Conservation (phyloP, 768 basidiomycete genomes). For the Lyophyllum atratum region DNA sequence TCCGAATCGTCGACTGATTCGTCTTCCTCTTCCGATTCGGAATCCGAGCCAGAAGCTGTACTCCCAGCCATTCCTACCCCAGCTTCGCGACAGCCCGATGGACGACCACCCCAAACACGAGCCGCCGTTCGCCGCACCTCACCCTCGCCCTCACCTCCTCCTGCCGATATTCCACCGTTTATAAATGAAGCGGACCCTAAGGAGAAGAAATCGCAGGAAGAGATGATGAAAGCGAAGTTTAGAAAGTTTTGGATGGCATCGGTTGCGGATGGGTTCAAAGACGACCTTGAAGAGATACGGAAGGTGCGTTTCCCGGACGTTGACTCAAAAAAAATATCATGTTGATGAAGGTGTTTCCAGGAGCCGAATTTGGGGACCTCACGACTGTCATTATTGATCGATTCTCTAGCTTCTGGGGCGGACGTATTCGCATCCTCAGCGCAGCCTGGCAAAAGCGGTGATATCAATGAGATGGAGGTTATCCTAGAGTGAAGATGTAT, state of each 20-base stretch:
- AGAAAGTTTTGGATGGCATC: slow-evolving; percentile 87
- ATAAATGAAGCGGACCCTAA: slow-evolving; percentile 34
- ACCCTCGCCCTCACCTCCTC: slow-evolving; percentile 48
- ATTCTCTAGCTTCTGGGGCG: slow-evolving; percentile 79
- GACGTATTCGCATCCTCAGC: slow-evolving; percentile 62
- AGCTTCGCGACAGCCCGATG: slow-evolving; percentile 17
- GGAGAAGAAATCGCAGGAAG: slow-evolving; percentile 40
- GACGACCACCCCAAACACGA: slow-evolving; percentile 14
- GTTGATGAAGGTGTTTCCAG: slow-evolving; percentile 22
- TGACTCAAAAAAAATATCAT: neutral
- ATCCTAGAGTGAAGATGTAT: slow-evolving; percentile 56
- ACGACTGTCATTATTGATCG: slow-evolving; percentile 73
- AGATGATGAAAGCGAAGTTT: slow-evolving; percentile 64
- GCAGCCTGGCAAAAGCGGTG: slow-evolving; percentile 24
- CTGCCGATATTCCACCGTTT: slow-evolving; percentile 58
- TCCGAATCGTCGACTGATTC: slow-evolving; percentile 34
- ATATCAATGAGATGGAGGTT: slow-evolving; percentile 75
- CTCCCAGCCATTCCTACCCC: slow-evolving; percentile 3
- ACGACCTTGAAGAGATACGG: slow-evolving; percentile 81
- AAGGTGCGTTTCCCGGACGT: slow-evolving; percentile 50
- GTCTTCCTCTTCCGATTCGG: slow-evolving; percentile 12
- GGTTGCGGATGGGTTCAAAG: slow-evolving; percentile 78
- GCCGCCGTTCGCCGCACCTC: slow-evolving; percentile 27
- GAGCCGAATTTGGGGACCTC: slow-evolving; percentile 71
- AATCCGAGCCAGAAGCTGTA: slow-evolving; percentile 9